A percentile compares a stretch with the other conserved stretches of the same genome.
phyloP scores from a whole-genome alignment of 2,329 filamentous ascomycete genomes.

The Cytospora schulzeri region DNA sequence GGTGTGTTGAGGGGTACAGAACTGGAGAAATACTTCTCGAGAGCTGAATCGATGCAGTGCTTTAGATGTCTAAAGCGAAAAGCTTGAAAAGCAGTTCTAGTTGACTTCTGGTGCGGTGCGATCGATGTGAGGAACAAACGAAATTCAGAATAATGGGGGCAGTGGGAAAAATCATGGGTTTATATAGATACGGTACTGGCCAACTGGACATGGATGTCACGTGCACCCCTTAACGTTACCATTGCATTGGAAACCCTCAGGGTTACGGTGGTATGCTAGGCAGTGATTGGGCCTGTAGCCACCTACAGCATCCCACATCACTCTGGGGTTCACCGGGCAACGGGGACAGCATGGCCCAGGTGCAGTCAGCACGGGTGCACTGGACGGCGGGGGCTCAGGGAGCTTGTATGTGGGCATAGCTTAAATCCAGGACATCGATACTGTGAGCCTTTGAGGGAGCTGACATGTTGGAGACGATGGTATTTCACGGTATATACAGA shows the following conservation, averaged over 20 bases:
- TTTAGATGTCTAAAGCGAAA: constrained; percentile 15
- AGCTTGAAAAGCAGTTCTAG: constrained; percentile 16
- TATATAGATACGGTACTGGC: not conserved
- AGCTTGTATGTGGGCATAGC: not conserved
- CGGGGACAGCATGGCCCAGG: not conserved
- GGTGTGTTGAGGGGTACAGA: not conserved
- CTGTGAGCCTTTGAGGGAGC: too few species aligned
- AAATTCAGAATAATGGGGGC: not conserved
- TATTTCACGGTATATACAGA: not conserved
- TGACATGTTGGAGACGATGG: not conserved
- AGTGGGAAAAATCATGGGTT: not conserved
- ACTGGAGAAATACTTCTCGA: constrained; percentile 2
- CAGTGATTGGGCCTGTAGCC: not conserved
- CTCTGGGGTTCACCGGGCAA: not conserved
- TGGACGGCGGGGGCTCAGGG: not conserved
- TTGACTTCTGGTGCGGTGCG: constrained; percentile 9
- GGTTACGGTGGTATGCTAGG: not conserved
- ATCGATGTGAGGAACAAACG: constrained; percentile 9
- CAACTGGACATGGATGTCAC: not conserved
- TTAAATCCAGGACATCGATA: not conserved
- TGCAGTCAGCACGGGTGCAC: not conserved
- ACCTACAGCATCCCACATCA: not conserved
- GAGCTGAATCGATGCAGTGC: constrained; percentile 12
- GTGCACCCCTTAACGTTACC: not conserved
- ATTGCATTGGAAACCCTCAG: not conserved